A percentile compares a stretch with the other conserved stretches of the same genome.
Evolutionary conservation across 495 filamentous ascomycete species (phyloP).

Genomic region (Penicillium crystallinum): DNA sequence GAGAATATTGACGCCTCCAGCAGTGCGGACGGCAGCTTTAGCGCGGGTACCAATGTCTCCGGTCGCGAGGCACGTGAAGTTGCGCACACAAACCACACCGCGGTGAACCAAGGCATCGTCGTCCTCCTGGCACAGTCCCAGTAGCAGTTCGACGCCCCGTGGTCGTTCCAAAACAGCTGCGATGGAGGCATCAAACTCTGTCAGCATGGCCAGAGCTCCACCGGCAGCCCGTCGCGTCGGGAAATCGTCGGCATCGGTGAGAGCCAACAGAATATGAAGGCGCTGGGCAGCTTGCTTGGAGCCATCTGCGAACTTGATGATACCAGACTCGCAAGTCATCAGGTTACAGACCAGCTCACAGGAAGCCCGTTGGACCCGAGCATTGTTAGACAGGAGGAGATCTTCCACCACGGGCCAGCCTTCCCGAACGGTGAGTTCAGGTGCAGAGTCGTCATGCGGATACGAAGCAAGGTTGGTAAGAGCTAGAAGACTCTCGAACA

Average conservation of each 20-base stretch:
- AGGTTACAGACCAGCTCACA: constrained; percentile 92
- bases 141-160: constrained; percentile 61
- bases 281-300: constrained; percentile 61
- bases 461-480: constrained; percentile 89
- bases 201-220: constrained; percentile 79
- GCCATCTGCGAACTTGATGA: constrained; percentile 70
- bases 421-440: constrained; percentile 64
- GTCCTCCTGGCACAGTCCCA: constrained; percentile 71
- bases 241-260: constrained; percentile 78
- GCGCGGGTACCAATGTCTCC: constrained; percentile 39
- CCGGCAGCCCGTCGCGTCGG: constrained; percentile 79
- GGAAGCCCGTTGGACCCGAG: constrained; percentile 73
- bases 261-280: constrained; percentile 75
- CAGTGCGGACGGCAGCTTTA: constrained; percentile 34
- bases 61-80: constrained; percentile 37
- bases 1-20: constrained; percentile 54
- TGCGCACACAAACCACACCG: constrained; percentile 67
- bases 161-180: constrained; percentile 62
- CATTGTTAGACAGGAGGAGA: constrained; percentile 69
- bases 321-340: constrained; percentile 67
- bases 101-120: constrained; percentile 70
- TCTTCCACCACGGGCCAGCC: constrained; percentile 75
- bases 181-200: constrained; percentile 68
- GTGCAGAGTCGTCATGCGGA: constrained; percentile 56
- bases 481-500: constrained; percentile 85